A percentile compares a stretch with the other conserved stretches of the same genome.
These are phyloP conservation scores for Leonotis leonurus DNA, from an alignment of 257 asterid species.

Conservation along the genomic window DNA sequence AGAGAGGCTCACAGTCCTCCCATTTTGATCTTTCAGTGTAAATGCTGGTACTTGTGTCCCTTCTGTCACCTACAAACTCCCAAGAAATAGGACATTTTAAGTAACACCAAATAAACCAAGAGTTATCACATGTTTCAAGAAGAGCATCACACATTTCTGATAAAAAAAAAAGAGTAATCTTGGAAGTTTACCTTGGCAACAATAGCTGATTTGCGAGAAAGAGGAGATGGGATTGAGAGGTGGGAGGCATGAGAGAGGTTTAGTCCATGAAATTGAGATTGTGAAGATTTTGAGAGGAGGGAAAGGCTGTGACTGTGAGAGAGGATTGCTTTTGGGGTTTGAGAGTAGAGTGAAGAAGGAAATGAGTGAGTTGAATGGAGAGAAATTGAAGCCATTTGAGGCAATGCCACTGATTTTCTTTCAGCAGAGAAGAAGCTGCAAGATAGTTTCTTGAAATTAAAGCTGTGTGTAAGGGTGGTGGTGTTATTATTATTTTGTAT, in stretches of 20 bases:
- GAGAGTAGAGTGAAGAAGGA: slow-evolving; percentile 47
- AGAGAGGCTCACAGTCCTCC: slow-evolving; percentile 68
- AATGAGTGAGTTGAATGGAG: slow-evolving; percentile 39
- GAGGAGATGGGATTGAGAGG: slow-evolving; percentile 35
- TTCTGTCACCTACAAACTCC: slow-evolving; percentile 52
- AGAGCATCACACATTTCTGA: not conserved
- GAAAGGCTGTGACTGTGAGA: slow-evolving; percentile 31
- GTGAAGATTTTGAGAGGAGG: slow-evolving; percentile 44
- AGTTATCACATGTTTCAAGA: not conserved
- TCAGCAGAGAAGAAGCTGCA: not conserved
- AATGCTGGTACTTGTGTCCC: slow-evolving; percentile 69
- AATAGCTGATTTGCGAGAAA: slow-evolving; percentile 30
- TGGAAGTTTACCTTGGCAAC: slow-evolving; percentile 74
- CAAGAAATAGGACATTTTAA: not conserved
- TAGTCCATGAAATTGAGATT: slow-evolving; percentile 65
- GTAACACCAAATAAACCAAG: not conserved
- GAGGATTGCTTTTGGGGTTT: slow-evolving; percentile 38
- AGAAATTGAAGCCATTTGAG: slow-evolving; percentile 56
- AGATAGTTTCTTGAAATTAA: not conserved
- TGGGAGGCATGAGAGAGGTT: slow-evolving; percentile 36
- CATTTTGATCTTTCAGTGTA: slow-evolving; percentile 90
- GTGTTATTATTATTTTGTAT: not conserved
- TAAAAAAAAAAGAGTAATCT: not conserved
- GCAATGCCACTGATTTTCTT: not conserved
- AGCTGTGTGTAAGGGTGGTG: no score